Evolutionary conservation across 2,329 filamentous ascomycete species (phyloP).

Genomic region (Furcasterigmium sp.): DNA sequence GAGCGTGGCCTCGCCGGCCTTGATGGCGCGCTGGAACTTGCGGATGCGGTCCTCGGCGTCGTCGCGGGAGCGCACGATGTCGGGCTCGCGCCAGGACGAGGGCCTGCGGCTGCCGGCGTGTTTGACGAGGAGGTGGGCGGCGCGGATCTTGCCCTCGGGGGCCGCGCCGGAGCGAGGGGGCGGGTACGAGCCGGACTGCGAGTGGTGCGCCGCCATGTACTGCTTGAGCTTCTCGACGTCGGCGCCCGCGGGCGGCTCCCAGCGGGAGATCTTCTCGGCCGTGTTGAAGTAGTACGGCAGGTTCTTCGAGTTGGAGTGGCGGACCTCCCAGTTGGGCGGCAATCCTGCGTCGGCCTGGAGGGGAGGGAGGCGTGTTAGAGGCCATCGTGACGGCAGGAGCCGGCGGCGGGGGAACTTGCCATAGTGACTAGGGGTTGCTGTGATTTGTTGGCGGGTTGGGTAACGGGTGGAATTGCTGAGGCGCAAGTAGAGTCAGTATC

Average conservation of each 20-base stretch:
- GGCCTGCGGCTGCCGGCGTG: conserved; percentile 83
- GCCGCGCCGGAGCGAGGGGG: conserved; percentile 23
- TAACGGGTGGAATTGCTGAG: no score
- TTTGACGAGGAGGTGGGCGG: conserved; percentile 90
- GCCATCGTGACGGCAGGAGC: no score
- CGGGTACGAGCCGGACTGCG: conserved; percentile 39
- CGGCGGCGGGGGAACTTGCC: no score
- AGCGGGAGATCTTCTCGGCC: conserved; percentile 79
- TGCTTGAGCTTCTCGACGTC: conserved; percentile 89
- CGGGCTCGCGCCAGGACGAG: conserved; percentile 78
- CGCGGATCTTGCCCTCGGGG: conserved; percentile 80
- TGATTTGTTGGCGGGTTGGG: no score
- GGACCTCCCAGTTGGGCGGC: conserved; percentile 86
- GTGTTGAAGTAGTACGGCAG: conserved; percentile 98
- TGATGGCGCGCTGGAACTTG: conserved; percentile 71
- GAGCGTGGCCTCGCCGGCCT: conserved; percentile 60
- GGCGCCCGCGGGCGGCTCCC: conserved; percentile 86
- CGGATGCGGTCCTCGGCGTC: conserved; percentile 77
- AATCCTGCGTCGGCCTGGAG: conserved; percentile 69
- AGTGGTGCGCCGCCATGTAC: conserved; percentile 90
- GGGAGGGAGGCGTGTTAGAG: neutral
- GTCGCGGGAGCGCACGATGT: conserved; percentile 84
- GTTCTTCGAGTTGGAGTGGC: conserved; percentile 97
- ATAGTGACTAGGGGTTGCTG: no score
- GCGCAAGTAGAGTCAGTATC: no score